Evolutionary conservation across 768 basidiomycete genomes (phyloP), one percentile per base, ranked within the genome.

Genomic region (Wakefieldia striispora): DNA sequence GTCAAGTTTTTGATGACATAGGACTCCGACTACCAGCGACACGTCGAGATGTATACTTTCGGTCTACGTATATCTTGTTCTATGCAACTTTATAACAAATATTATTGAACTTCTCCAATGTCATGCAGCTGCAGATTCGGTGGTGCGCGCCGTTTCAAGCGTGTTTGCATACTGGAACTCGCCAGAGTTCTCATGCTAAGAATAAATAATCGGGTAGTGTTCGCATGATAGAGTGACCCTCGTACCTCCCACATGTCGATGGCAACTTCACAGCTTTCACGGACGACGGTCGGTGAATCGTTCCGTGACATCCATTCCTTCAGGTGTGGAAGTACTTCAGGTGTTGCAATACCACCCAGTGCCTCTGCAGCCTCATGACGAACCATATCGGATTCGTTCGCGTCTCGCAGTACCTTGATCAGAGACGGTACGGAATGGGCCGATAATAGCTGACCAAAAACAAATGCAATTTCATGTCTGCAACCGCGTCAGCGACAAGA

Each of bases 321-420:
- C 33, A 99, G 72, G 55, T 93, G 79, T 1, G 88, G 86, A 29
- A 97, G 75, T 4, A 97, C 94, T 46, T 95, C 93, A 0, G 91
- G 90, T 2, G 88, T 92, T 23, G 87, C 95, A 49, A 99, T 98
- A 5, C 95, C 92, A n/a, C 97, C 97, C 0, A 99, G 79, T 7
- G 97, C 97, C 69, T 99, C 97, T 4, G 97, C 97, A 21, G 95
- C 97, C 69, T 99, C 97, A 59, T 99, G 97, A 27, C 97, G 82
- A 10, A 99, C 97, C 95, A 99, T 98, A 49, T 94, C 92, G 11
- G 86, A 86, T 68, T 98, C 97, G 2, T 71, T 63, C 2, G 66
- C 47, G 56, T 93, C 72, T 55, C 81, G 74, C n/a, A 99, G 75
- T 24, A 95, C 90, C 34, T 78, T 69, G 31, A 97, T 65, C 27